Percentiles rank a stretch among this genome's conserved stretches.
These are phyloP conservation scores for Kregervanrija delftensis DNA, from an alignment of 805 yeast species.

Conservation along the genomic window DNA sequence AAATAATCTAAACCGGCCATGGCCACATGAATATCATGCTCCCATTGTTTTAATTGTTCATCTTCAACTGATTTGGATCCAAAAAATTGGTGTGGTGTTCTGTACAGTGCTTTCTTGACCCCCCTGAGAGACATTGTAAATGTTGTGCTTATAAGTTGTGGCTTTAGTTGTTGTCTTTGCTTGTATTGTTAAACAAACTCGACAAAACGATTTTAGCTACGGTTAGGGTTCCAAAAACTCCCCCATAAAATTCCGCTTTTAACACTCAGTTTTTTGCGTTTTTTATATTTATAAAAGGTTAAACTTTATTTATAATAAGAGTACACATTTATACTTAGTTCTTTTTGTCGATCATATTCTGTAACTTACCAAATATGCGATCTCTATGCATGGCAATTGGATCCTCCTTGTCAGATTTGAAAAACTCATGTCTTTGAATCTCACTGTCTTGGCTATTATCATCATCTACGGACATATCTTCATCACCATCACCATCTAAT, in stretches of 20 bases:
- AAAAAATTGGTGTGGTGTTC: constrained; percentile 31
- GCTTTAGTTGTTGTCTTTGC: background rate
- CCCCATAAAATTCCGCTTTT: no score
- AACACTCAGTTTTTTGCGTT: no score
- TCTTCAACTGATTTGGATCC: constrained; percentile 32
- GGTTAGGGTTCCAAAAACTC: background rate
- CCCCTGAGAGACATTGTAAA: constrained; percentile 29
- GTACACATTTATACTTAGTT: background rate
- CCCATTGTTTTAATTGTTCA: constrained; percentile 34
- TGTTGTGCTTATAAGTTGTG: background rate
- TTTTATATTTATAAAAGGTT: no score
- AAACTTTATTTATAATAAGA: no score
- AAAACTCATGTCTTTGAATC: constrained; percentile 44
- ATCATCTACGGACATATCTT: constrained; percentile 9
- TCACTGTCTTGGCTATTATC: constrained; percentile 20
- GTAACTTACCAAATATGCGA: constrained; percentile 49
- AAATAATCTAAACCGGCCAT: constrained; percentile 39
- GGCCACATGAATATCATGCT: constrained; percentile 35
- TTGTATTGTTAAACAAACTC: background rate
- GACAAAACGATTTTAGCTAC: no score
- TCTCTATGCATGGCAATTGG: constrained; percentile 61
- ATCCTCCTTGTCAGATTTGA: constrained; percentile 49
- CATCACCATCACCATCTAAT: constrained; percentile 11
- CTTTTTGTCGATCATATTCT: constrained; percentile 44
- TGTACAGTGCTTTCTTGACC: constrained; percentile 27